Evolutionary conservation across 2,329 filamentous ascomycete genomes (phyloP), one percentile per base, ranked within the genome.

Genomic region (Stachybotrys echinatus): DNA sequence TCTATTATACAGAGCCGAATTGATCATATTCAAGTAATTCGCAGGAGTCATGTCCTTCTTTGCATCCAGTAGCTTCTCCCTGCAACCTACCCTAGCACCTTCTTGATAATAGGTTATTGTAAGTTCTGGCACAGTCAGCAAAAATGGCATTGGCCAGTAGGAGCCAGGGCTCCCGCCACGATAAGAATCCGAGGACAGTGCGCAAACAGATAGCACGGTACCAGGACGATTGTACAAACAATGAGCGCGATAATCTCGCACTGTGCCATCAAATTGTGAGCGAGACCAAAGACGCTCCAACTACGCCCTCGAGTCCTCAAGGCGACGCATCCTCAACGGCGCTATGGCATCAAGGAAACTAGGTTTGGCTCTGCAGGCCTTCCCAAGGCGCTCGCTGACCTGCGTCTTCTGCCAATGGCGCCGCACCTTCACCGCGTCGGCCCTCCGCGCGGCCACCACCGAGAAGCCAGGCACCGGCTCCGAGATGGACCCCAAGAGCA

Each of bases 321-420:
- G n/a, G n/a, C n/a, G n/a, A n/a, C n/a, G n/a, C n/a, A n/a, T n/a
- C n/a, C n/a, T n/a, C n/a, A n/a, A n/a, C n/a, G n/a, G 38, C 52
- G 39, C 50, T 56, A 68, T 69, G 63, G 57, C 65, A 40, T 65
- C 62, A 50, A 64, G 62, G 54, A 61, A 58, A 48, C 55, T 70
- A 52, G 58, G 62, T 21, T 52, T 64, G 55, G 59, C 60, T 46
- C 53, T 67, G 40, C 52, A 55, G 38, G 54, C 61, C 50, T 50
- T 66, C 48, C 50, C 56, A 19, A 68, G 62, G 48, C 65, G 63
- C 34, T 64, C 65, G 47, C 56, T 74, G 10, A 57, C 71, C 47
- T 81, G 78, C 59, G 61, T 75, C 14, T 52, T 73, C 47, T 82
- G 79, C 65, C 75, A 78, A 69, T 75, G 75, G 65, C 74, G 75